Percentiles rank a stretch among this genome's conserved stretches.
Evolutionary conservation across 2,329 filamentous ascomycete genomes (phyloP).

Genomic region (Diaporthe ampelina): DNA sequence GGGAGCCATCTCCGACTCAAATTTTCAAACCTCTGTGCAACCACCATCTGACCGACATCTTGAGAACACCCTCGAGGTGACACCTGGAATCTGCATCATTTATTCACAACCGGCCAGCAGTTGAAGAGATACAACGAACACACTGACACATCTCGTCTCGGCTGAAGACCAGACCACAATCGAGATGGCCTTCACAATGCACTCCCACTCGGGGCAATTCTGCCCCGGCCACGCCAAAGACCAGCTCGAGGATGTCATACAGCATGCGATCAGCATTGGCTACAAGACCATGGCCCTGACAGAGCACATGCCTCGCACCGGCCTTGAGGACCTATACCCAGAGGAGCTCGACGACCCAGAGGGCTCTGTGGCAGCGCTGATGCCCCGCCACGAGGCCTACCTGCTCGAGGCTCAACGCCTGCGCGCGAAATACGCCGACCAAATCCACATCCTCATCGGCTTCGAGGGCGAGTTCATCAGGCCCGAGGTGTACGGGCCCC

Average conservation of each 20-base stretch:
- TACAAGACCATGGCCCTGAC: constrained; percentile 90
- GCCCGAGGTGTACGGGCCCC: constrained; percentile 63
- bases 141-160: neutral
- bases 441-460: constrained; percentile 86
- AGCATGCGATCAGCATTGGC: constrained; percentile 80
- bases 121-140: neutral
- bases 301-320: constrained; percentile 92
- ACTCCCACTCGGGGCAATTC: constrained; percentile 98
- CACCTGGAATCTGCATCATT: neutral
- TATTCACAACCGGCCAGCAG: neutral
- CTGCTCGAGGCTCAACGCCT: constrained; percentile 81
- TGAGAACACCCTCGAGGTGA: neutral
- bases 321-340: constrained; percentile 85
- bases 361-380: constrained; percentile 62
- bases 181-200: constrained; percentile 94
- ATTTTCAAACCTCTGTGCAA: neutral
- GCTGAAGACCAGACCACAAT: neutral
- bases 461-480: constrained; percentile 97
- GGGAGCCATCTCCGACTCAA: neutral
- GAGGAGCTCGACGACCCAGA: constrained; percentile 78
- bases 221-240: constrained; percentile 91
- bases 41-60: constrained; percentile 11
- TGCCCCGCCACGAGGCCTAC: constrained; percentile 77
- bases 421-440: constrained; percentile 74
- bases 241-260: constrained; percentile 85